These are phyloP conservation scores for Fusarium sp. DNA, from an alignment of 2,329 filamentous ascomycete genomes.

Conservation along the genomic window DNA sequence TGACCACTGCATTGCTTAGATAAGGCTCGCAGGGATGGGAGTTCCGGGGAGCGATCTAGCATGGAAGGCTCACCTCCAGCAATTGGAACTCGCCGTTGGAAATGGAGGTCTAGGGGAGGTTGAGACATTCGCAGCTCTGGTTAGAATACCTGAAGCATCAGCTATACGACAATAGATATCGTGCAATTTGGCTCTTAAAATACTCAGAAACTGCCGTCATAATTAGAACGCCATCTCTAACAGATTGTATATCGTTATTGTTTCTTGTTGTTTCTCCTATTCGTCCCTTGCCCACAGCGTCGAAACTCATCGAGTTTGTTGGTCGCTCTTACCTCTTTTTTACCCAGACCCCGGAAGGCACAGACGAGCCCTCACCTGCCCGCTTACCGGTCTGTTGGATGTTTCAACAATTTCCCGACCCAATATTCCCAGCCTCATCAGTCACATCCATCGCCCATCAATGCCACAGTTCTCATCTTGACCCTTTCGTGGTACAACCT, in stretches of 20 bases:
- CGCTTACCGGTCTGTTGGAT: not conserved
- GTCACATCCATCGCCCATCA: not conserved
- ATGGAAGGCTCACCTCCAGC: not conserved
- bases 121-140: not conserved
- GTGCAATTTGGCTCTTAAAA: not conserved
- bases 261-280: not conserved
- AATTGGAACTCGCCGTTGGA: not conserved
- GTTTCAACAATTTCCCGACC: not conserved
- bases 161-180: not conserved
- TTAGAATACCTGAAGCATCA: not conserved
- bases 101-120: not conserved
- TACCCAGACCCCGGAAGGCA: not conserved
- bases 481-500: not conserved
- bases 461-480: not conserved
- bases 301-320: not conserved
- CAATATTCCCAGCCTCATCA: conserved; percentile 26
- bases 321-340: not conserved
- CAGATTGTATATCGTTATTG: not conserved
- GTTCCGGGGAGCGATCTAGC: not conserved
- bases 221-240: not conserved
- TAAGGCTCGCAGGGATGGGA: conserved; percentile 1
- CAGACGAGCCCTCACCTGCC: not conserved
- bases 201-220: not conserved
- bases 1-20: conserved; percentile 3
- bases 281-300: not conserved